Base-by-base conservation (phyloP, 768 basidiomycete species). In the Agaricus sinodeliciosus region DNA sequence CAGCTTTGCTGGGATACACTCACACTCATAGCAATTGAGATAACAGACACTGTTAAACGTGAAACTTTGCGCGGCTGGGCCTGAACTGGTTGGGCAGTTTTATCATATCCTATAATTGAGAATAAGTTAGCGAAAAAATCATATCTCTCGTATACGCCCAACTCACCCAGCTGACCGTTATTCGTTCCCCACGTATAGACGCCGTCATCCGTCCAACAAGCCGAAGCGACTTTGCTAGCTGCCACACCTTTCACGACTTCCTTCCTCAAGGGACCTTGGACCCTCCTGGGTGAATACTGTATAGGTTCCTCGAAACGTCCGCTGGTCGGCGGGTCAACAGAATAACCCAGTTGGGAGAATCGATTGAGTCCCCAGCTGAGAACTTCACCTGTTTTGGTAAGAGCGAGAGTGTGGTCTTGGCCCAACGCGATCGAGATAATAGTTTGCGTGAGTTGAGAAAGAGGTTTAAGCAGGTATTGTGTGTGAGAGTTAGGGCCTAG, bases 161-260 rank as follows among this genome's bases (percentile, higher is more conserved):
- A 62, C 76, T 49, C 55, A 83, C 94, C 94, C 3, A 98, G 75
- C 65, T 99, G 96, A 0, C 96, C 96, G 39, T 76, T 78, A 66
- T 97, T 96, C 22, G 86, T 90, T 0, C 96, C 96, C 94, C 94
- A 98, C 0, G 91, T 92, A 65, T 78, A 94, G 1, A 92, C 78
- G 40, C 81, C 70, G 9, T 65, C 67, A 3, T 71, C 70, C 0
- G 92, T 94, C 90, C 91, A 96, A 67, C 92, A 94, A 4, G 84
- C 92, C 12, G 90, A 93, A 13, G 92, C 86, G 18, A 79, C 82
- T 63, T 90, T 87, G 59, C 87, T 90, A 0, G 94, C 93, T 0
- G 94, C 88, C 7, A 96, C 77, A 26, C 95, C 96, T 26, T 69
- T 69, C 3, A 95, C 84, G 26, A 73, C 56, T 59, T 94, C 89